These are phyloP conservation scores for Geotrichum candidum DNA, from an alignment of 1,139 yeast genomes.

Conservation along the genomic window DNA sequence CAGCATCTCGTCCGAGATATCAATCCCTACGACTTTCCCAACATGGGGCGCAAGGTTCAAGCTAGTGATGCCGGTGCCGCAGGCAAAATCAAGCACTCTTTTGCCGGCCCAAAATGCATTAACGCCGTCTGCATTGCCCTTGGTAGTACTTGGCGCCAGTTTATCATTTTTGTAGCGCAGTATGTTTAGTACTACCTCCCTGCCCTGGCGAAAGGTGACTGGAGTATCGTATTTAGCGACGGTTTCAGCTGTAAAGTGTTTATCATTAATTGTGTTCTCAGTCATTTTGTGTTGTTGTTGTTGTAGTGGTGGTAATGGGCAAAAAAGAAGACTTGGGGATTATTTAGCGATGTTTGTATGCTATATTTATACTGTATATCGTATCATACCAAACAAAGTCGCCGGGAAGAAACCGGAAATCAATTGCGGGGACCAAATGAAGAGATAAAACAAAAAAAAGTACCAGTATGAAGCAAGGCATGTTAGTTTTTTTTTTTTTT, in stretches of 20 bases:
- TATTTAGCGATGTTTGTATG: too few relatives aligned
- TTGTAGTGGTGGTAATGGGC: neutral
- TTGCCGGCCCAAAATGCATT: conserved; percentile 21
- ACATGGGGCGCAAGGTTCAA: conserved; percentile 26
- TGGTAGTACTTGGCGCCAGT: conserved; percentile 16
- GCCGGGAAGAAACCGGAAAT: too few relatives aligned
- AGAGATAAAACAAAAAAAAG: too few relatives aligned
- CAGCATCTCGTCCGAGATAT: conserved; percentile 29
- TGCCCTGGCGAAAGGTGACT: neutral
- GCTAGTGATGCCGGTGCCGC: conserved; percentile 30
- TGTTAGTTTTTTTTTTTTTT: too few relatives aligned
- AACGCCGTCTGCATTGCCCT: neutral
- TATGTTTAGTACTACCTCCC: neutral
- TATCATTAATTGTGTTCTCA: neutral
- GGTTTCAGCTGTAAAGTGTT: neutral
- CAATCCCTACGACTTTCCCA: conserved; percentile 29
- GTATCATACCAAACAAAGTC: too few relatives aligned
- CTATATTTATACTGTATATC: too few relatives aligned
- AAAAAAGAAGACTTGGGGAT: too few relatives aligned
- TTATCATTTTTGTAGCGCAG: conserved; percentile 39
- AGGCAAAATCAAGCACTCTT: conserved; percentile 31
- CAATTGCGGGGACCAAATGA: too few relatives aligned
- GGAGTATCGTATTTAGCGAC: neutral
- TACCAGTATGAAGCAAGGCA: too few relatives aligned
- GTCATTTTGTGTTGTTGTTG: neutral